Base-by-base conservation (phyloP, 148 eudicot species). In the Suaeda aralocaspica region DNA sequence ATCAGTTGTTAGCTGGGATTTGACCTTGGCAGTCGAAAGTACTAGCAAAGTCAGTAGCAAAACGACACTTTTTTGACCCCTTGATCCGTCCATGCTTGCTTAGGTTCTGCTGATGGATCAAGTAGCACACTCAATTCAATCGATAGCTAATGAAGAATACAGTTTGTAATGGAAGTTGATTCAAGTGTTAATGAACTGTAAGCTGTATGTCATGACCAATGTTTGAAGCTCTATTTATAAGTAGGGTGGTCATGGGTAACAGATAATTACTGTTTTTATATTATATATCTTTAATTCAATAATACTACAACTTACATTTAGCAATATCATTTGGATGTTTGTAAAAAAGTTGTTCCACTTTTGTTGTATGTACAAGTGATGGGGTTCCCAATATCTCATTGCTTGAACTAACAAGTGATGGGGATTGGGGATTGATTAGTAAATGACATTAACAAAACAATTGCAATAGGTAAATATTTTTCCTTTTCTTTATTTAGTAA, bases 1-100 rank as follows among this genome's bases (percentile, higher is more conserved):
- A 84, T 87, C 76, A 16, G 80, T n/a, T 3, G 77, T 79, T 28
- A 89, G 76, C 58, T 88, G 90, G 26, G 87, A 76, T 51, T 74
- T 82, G 10, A 71, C 86, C 65, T 55, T 74, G 59, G 51, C 65
- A 63, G 64, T 64, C 44, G 52, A 79, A 28, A 78, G 31, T 71
- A 81, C 57, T 33, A 74, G 70, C 10, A 72, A 72, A 36, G 59
- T 74, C 14, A 75, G 36, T 42, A 85, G 50, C 78, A 74, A 49
- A 66, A 34, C 10, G 64, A 44, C 63, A 53, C 57, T 42, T 19
- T 12, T 53, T 45, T 22, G 52, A 26, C 58, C 64, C 26, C 30
- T 75, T 29, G 59, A 70, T n/a, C 63, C 34, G 69, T 76, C 79
- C 84, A 81, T 81, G 61, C 42, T 55, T 64, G 9, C 8, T 36